These are phyloP conservation scores for Cicer arietinum DNA, from an alignment of 306 rosid species.

Conservation along the genomic window DNA sequence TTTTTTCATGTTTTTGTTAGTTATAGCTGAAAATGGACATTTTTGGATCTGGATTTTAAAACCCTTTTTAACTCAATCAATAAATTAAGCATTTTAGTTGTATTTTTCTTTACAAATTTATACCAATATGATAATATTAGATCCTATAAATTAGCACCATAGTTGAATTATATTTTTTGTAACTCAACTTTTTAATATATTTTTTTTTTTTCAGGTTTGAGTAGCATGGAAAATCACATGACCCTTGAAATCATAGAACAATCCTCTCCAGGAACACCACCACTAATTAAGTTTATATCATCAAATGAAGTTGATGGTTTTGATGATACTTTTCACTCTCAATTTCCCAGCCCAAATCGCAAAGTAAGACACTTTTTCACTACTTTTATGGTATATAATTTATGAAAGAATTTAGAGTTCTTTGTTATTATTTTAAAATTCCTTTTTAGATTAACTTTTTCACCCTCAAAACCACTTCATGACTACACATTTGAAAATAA, in stretches of 20 bases:
- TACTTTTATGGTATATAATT: not conserved
- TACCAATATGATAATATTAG: not conserved
- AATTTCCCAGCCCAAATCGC: slow-evolving; percentile 38
- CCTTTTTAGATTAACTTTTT: not conserved
- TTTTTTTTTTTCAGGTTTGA: slow-evolving; percentile 41
- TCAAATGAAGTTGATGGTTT: slow-evolving; percentile 61
- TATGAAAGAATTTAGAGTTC: not conserved
- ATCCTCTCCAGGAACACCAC: slow-evolving; percentile 57
- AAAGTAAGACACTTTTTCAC: slow-evolving; percentile 51
- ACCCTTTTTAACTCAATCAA: slow-evolving; percentile 4
- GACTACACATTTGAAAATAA: too few relatives aligned
- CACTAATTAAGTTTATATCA: slow-evolving; percentile 61
- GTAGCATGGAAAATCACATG: slow-evolving; percentile 49
- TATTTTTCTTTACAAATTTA: not conserved
- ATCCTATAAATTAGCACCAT: not conserved
- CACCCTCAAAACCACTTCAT: too few relatives aligned
- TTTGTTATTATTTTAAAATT: not conserved
- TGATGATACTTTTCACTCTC: slow-evolving; percentile 57
- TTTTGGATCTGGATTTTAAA: slow-evolving; percentile 15
- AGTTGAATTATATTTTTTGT: slow-evolving; percentile 4
- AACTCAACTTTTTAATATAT: not conserved
- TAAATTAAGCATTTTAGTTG: not conserved
- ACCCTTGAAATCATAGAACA: slow-evolving; percentile 30
- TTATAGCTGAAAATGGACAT: not conserved
- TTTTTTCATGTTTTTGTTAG: not conserved